Base-by-base conservation (phyloP, 176 grass and related monocot species). In the Triticum dicoccoides region DNA sequence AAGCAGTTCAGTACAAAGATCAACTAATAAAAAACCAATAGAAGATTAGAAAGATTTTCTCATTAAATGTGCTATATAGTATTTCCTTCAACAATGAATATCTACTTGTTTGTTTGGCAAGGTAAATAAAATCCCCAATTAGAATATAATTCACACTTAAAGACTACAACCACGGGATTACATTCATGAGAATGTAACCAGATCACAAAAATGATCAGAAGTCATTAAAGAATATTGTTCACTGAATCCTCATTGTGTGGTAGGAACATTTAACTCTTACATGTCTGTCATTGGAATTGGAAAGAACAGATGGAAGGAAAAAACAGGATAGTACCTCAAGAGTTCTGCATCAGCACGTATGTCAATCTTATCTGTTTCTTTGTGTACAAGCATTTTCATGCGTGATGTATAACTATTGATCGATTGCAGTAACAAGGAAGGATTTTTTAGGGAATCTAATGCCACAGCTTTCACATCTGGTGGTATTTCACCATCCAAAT, bases 351-450 rank as follows among this genome's bases (percentile, higher is more conserved):
- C 97, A 80, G 92, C 94, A 42, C 90, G 89, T 86, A 96, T 96
- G 64, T 99, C 94, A 75, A 99, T 94, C 82, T 96, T 99, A 49
- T 96, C 97, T 12, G 87, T 99, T 94, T 99, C 97, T 90, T 89
- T 91, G 81, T 90, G 97, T 85, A 99, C 88, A 76, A 96, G 79
- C 80, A 84, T 87, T 84, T 87, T 96, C 81, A 94, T 88, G 56
- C 89, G 90, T 73, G 79, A 82, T 80, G 92, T 91, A 83, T 94
- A 92, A 23, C 84, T 91, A 90, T 90, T 94, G 86, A 99, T 52
- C 9, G 94, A 89, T 76, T 99, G 86, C 80, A 99, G 83, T 70
- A 99, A 84, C 86, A 94, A 73, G 51, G 89, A 92, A 47, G 97
- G 97, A 76, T 91, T 94, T 70, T 93, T 99, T 72, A 99, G 82